These are phyloP conservation scores for Candida sp. DNA, from an alignment of 1,139 yeast genomes.

Conservation along the genomic window DNA sequence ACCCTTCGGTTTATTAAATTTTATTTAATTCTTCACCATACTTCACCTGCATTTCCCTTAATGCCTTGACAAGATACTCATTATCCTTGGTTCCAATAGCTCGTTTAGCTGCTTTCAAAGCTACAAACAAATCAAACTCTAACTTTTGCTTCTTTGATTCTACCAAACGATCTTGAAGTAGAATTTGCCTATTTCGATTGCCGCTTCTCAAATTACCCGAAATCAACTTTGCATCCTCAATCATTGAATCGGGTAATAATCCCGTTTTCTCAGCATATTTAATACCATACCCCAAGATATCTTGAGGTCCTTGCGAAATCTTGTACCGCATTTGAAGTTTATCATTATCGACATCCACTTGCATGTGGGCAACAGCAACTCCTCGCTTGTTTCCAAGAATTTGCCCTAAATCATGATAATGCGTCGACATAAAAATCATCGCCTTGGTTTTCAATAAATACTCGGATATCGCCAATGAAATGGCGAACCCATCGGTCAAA, in stretches of 20 bases:
- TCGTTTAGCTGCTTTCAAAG: constrained; percentile 8
- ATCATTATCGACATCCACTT: constrained; percentile 12
- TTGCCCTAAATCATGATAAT: constrained; percentile 32
- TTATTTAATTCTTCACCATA: neutral
- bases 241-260: constrained; percentile 17
- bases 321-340: constrained; percentile 23
- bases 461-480: constrained; percentile 35
- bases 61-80: neutral
- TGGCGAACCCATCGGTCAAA: constrained; percentile 36
- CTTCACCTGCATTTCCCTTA: neutral
- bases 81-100: constrained; percentile 3
- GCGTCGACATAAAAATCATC: constrained; percentile 34
- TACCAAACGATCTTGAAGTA: neutral
- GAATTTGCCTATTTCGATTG: neutral
- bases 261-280: constrained; percentile 13
- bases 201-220: constrained; percentile 11
- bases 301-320: constrained; percentile 14
- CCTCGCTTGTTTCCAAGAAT: constrained; percentile 21
- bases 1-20: neutral
- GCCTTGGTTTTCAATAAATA: constrained; percentile 18
- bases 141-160: constrained; percentile 8
- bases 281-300: constrained; percentile 22
- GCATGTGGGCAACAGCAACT: constrained; percentile 25
- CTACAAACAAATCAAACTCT: constrained; percentile 10
- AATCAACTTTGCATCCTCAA: constrained; percentile 20